Conservation (phyloP, 1,139 yeast genomes). For the Taphrina sp. region DNA sequence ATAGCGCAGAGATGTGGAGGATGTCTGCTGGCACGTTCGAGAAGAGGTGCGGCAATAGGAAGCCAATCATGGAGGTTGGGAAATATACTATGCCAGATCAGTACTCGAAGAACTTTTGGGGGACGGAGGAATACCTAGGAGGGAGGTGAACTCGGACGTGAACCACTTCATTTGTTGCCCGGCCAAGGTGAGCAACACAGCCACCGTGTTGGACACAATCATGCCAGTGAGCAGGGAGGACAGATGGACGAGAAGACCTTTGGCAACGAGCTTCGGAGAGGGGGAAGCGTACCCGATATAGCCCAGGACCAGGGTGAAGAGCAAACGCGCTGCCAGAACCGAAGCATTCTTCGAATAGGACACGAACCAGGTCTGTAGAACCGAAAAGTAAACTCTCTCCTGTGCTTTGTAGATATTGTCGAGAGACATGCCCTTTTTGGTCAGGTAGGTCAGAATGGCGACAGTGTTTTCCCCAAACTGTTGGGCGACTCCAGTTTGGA, state of each 20-base stretch:
- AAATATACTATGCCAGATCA: slow-evolving; percentile 6
- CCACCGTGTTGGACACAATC: slow-evolving; percentile 19
- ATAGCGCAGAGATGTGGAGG: slow-evolving; percentile 11
- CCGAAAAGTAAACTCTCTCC: slow-evolving; percentile 30
- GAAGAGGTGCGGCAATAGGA: slow-evolving; percentile 1
- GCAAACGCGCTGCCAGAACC: slow-evolving; percentile 8
- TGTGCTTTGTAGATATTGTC: slow-evolving; percentile 8
- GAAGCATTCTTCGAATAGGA: slow-evolving; percentile 15
- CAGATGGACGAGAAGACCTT: slow-evolving; percentile 10
- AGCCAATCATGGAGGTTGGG: slow-evolving; percentile 18
- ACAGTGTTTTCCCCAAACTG: slow-evolving; percentile 34
- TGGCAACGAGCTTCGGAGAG: background rate
- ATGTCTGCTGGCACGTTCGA: background rate
- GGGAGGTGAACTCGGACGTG: slow-evolving; percentile 12
- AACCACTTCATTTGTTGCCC: slow-evolving; percentile 23
- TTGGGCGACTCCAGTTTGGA: slow-evolving; percentile 31
- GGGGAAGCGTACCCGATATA: slow-evolving; percentile 21
- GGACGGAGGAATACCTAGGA: background rate
- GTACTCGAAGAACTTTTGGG: background rate
- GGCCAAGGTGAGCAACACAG: slow-evolving; percentile 4
- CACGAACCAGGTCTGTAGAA: slow-evolving; percentile 28
- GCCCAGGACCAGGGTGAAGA: slow-evolving; percentile 28
- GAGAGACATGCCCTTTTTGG: slow-evolving; percentile 15
- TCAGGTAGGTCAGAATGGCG: slow-evolving; percentile 30
- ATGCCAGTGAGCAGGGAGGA: slow-evolving; percentile 11